These are phyloP conservation scores for Hymenoscyphus albidus DNA, from an alignment of 2,329 filamentous ascomycete genomes.

Conservation along the genomic window DNA sequence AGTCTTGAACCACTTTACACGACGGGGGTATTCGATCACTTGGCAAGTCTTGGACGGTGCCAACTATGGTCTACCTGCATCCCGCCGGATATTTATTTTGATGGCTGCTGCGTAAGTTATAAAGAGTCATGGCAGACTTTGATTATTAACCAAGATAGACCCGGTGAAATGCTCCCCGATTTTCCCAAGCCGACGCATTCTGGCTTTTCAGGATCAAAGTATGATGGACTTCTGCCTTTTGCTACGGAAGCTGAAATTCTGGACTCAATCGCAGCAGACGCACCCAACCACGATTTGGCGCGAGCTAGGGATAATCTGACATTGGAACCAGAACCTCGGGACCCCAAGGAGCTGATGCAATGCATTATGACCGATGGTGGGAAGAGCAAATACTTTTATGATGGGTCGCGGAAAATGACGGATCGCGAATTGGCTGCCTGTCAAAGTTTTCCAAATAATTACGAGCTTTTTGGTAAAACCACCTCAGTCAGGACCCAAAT, in stretches of 20 bases:
- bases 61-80: not conserved
- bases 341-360: not conserved
- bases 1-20: not conserved
- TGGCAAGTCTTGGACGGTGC: not conserved
- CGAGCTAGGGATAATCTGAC: not conserved
- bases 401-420: not conserved
- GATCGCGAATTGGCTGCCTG: not conserved
- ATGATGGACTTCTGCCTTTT: not conserved
- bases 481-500: not conserved
- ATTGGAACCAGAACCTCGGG: not conserved
- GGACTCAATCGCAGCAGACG: not conserved
- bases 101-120: not conserved
- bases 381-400: not conserved
- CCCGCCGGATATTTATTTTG: not conserved
- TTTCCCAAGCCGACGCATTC: not conserved
- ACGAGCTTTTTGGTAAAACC: not conserved
- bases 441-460: not conserved
- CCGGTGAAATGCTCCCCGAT: not conserved
- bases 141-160: not conserved
- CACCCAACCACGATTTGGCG: not conserved
- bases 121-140: not conserved
- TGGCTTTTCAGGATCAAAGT: not conserved
- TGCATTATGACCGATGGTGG: not conserved
- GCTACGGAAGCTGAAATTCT: not conserved
- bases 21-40: not conserved